Evolutionary conservation across 2,329 filamentous ascomycete genomes (phyloP), one percentile per base, ranked within the genome.

Genomic region (Exophiala aquamarina): DNA sequence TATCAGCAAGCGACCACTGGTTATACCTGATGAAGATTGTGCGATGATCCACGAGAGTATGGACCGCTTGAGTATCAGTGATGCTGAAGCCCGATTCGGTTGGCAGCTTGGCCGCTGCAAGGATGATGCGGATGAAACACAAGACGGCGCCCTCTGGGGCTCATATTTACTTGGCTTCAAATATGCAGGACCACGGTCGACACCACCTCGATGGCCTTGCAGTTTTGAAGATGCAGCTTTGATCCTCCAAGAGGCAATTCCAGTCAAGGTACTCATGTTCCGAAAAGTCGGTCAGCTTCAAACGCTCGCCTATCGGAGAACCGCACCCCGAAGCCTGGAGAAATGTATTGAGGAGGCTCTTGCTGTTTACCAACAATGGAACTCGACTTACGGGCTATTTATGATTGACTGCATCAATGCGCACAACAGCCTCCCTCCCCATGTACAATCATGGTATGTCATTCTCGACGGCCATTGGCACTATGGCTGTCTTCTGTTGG

Each of bases 381-480:
- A 77, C 47, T 56, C 60, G 17, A 70, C 71, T 0, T 80, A 81
- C 52, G 70, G 70, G 1, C 68, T 66, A 1, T 78, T 82, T 55
- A 76, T 81, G 58, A 61, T 67, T 14, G 76, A 80, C 50, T 73
- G 78, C 31, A 65, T 79, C 10, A 63, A 68, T 2, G 62, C 76
- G 49, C 78, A 79, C 50, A 67, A 75, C 33, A 57, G 61, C 1
- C 69, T 82, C 1, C 76, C 77, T 2, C 59, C 72, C 6, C 74
- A 74, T 13, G 71, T 82, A 2, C 78, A 80, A 56, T 78, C 78
- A 36, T 83, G 80, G 80, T 82, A 81, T 50, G 70, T 81, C 11
- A 76, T 78, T 44, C 70, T 83, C 21, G 68, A 73, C 1, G 76
- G 75, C 0, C 80, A 82, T 54, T 83, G 78, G 74, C 76, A 81